Evolutionary conservation across 306 rosid species (phyloP).

Genomic region (Begonia fuchsioides): DNA sequence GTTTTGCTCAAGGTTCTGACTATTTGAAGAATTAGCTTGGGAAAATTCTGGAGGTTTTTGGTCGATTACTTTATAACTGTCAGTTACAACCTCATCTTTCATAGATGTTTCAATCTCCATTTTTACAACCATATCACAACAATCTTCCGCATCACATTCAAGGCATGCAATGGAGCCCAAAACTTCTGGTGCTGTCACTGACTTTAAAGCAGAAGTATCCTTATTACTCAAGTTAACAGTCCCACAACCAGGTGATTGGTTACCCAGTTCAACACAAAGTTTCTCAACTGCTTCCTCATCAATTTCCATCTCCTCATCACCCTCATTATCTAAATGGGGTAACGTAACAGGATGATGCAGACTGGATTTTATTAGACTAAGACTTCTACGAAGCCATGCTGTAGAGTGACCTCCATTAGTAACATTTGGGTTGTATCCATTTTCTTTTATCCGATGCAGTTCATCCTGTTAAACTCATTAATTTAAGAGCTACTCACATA

Average conservation of each 20-base stretch:
- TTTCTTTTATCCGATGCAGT: conserved; percentile 60
- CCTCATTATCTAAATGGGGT: conserved; percentile 54
- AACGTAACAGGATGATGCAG: conserved; percentile 37
- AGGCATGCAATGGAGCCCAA: conserved; percentile 9
- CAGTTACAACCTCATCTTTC: conserved; percentile 24
- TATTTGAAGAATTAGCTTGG: conserved; percentile 8
- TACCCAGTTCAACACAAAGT: conserved; percentile 31
- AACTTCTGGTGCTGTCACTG: conserved; percentile 13
- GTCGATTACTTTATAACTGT: conserved; percentile 15
- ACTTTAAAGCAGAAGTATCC: conserved; percentile 9
- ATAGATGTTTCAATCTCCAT: conserved; percentile 38
- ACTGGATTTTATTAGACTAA: conserved; percentile 55
- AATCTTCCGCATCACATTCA: conserved; percentile 11
- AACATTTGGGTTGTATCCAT: conserved; percentile 43
- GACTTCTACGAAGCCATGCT: conserved; percentile 87
- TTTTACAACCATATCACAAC: conserved; percentile 28
- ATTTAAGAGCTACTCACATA: conserved; percentile 10
- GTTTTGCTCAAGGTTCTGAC: conserved; percentile 13
- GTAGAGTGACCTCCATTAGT: conserved; percentile 66
- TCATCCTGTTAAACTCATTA: conserved; percentile 56
- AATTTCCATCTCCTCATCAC: conserved; percentile 98
- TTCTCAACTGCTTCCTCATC: conserved; percentile 73
- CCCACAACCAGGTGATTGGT: conserved; percentile 19
- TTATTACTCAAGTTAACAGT: conserved; percentile 8
- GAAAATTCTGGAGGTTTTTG: conserved; percentile 6